phyloP scores from a whole-genome alignment of 1,139 yeast genomes.

The Schwanniomyces etchellsii region DNA sequence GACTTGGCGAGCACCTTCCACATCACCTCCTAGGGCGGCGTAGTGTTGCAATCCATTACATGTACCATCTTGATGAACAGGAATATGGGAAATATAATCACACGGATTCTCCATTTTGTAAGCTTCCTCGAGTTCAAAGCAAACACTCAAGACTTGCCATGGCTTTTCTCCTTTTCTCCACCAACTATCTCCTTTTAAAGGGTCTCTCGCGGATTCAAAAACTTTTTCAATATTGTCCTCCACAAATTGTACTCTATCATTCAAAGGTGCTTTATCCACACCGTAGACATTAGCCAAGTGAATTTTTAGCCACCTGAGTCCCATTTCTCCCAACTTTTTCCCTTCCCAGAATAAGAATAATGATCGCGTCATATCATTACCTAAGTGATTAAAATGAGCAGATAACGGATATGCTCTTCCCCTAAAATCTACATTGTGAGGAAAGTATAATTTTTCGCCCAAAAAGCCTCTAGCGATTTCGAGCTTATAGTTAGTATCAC shows the following conservation, averaged over 20 bases:
- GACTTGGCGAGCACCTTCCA: conserved; percentile 91
- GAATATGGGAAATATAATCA: conserved; percentile 70
- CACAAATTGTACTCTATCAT: conserved; percentile 69
- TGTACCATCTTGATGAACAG: conserved; percentile 96
- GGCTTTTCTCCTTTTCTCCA: conserved; percentile 91
- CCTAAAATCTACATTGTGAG: conserved; percentile 81
- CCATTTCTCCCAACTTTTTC: conserved; percentile 64
- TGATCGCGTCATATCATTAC: conserved; percentile 87
- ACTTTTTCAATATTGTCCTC: conserved; percentile 62
- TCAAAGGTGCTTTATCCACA: conserved; percentile 74
- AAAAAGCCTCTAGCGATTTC: conserved; percentile 92
- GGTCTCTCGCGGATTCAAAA: conserved; percentile 64
- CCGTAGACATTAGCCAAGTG: conserved; percentile 90
- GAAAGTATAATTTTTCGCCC: conserved; percentile 87
- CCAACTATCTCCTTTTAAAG: conserved; percentile 59
- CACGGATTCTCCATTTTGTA: conserved; percentile 67
- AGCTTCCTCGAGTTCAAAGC: conserved; percentile 76
- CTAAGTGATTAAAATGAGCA: conserved; percentile 75
- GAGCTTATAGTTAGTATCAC: conserved; percentile 87
- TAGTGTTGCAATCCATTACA: conserved; percentile 97
- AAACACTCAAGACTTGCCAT: conserved; percentile 89
- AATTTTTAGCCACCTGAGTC: conserved; percentile 83
- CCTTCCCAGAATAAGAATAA: conserved; percentile 88
- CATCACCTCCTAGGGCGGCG: conserved; percentile 96
- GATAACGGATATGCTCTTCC: conserved; percentile 96